Evolutionary conservation across 2,329 filamentous ascomycete species (phyloP), one percentile per base, ranked within the genome.

Genomic region (Penicillium sp.): DNA sequence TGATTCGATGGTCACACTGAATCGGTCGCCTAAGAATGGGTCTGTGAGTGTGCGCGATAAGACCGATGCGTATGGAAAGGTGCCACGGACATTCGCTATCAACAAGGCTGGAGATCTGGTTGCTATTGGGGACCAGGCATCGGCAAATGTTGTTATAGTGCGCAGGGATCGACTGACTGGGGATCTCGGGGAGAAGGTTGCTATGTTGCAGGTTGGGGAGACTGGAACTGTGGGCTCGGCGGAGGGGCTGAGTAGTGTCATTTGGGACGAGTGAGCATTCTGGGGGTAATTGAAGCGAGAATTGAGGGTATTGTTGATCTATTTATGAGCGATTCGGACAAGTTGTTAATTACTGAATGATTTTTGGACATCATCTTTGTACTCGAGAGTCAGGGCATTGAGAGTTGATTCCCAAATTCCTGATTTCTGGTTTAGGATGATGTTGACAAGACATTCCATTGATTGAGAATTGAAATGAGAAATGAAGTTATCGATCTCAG

Each of bases 61-160:
- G 26, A 79, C 79, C n/a, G 77, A 86, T 0, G 80, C 84, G 0
- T 85, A 86, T 45, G 89, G 89, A 2, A 69, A 73, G 7, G 81
- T 79, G 50, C 88, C 89, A 0, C 79, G 88, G 21, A 85, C 87
- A 38, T 87, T 89, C 68, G 81, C 79, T 46, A 71, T 89, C 51
- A 90, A 87, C 69, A 78, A 77, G 56, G 80, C 79, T 10, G 88
- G 87, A 1, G 78, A 79, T 49, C 71, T 86, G 53, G 72, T 90
- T 3, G 87, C 85, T 1, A 82, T 90, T 26, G 86, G 80, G 0
- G 76, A 88, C 58, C 86, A 90, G 70, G 71, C 72, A 15, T 83
- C 83, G 46, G 74, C 78, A 29, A 81, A 79, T 28, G 82, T 89
- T 1, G 82, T 81, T 6, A 70, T 92, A 45, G 80, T 88, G 44